phyloP scores from a whole-genome alignment of 1,284 basidiomycete species.

The Porogramme epimiltina region DNA sequence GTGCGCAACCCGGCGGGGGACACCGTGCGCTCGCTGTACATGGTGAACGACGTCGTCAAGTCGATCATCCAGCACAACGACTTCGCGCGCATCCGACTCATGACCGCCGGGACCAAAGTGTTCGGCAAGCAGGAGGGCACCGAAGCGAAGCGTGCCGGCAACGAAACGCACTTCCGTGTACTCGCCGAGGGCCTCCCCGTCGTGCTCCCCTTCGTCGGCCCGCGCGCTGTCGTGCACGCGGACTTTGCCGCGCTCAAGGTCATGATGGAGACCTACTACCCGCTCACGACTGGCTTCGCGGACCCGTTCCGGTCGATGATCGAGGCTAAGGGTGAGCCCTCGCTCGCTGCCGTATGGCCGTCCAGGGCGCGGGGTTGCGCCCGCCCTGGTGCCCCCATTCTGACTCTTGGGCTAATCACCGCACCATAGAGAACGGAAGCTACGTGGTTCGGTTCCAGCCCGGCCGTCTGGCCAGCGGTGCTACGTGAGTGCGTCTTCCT shows the following conservation, averaged over 20 bases:
- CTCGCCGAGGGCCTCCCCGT: conserved; percentile 86
- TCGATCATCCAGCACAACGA: conserved; percentile 82
- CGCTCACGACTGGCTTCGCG: conserved; percentile 59
- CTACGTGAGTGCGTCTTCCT: conserved; percentile 46
- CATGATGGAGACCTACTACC: conserved; percentile 79
- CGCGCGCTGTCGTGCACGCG: conserved; percentile 62
- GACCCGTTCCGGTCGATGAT: conserved; percentile 57
- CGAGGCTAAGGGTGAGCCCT: conserved; percentile 49
- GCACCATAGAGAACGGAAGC: conserved; percentile 61
- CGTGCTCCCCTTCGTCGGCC: conserved; percentile 78
- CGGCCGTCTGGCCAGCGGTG: conserved; percentile 47
- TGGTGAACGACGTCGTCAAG: conserved; percentile 87
- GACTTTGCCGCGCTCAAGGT: conserved; percentile 64
- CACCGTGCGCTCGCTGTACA: conserved; percentile 82
- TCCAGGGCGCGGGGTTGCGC: background rate
- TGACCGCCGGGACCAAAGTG: conserved; percentile 90
- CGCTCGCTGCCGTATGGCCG: background rate
- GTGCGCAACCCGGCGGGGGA: conserved; percentile 88
- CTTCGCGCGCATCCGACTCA: conserved; percentile 83
- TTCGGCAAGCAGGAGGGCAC: conserved; percentile 68
- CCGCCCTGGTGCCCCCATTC: background rate
- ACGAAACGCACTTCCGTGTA: conserved; percentile 72
- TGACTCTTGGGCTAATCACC: background rate
- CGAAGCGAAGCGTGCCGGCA: conserved; percentile 33
- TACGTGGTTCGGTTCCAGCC: conserved; percentile 72